Evolutionary conservation across 306 rosid genomes (phyloP).

Genomic region (Castanea sativa): DNA sequence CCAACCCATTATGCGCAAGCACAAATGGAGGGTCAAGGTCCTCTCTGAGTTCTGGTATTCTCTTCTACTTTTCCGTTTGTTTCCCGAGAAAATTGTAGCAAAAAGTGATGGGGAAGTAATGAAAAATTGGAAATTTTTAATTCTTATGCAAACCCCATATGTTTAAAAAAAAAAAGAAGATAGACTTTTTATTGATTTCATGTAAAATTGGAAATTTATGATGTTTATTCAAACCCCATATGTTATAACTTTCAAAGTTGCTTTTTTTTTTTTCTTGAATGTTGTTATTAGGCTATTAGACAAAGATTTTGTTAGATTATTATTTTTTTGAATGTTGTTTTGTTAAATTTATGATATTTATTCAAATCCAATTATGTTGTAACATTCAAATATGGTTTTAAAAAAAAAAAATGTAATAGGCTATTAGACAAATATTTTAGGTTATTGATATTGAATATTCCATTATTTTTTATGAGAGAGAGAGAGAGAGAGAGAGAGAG

Average conservation of each 20-base stretch:
- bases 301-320: too few relatives aligned
- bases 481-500: not conserved
- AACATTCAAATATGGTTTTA: not conserved
- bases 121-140: not conserved
- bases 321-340: too few relatives aligned
- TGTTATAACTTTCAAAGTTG: too few relatives aligned
- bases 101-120: not conserved
- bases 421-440: not conserved
- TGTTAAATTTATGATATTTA: not conserved
- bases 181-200: not conserved
- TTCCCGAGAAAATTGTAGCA: not conserved
- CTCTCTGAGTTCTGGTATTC: constrained; percentile 81
- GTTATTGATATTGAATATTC: not conserved
- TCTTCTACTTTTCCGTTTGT: not conserved
- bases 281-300: too few relatives aligned
- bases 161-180: not conserved
- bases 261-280: too few relatives aligned
- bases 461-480: not conserved
- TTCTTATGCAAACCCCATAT: not conserved
- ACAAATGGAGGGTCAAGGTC: constrained; percentile 85
- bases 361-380: not conserved
- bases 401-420: not conserved
- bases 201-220: not conserved
- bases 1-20: constrained; percentile 88
- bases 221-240: not conserved